phyloP scores from a whole-genome alignment of 768 basidiomycete genomes.

The Boletus rubroflammeus region DNA sequence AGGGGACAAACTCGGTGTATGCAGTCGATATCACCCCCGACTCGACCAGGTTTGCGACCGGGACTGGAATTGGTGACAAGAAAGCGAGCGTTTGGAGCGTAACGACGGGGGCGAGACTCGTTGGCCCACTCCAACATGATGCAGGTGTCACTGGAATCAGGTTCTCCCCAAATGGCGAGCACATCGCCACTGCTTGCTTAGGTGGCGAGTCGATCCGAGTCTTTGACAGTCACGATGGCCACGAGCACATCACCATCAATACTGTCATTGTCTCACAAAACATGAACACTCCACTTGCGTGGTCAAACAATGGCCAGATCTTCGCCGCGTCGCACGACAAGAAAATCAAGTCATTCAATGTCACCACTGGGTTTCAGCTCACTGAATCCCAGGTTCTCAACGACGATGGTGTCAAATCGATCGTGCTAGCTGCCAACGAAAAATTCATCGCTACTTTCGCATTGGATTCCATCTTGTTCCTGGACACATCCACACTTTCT shows the following conservation, averaged over 20 bases:
- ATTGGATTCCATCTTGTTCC: background rate
- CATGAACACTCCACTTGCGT: background rate
- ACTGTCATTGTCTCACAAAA: too few relatives aligned
- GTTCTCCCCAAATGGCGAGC: too few relatives aligned
- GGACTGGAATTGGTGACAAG: background rate
- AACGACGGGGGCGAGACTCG: background rate
- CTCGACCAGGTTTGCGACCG: background rate
- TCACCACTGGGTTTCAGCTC: background rate
- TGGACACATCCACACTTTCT: background rate
- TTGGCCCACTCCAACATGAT: background rate
- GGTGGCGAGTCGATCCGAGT: too few relatives aligned
- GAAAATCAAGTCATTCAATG: background rate
- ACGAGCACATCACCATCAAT: background rate
- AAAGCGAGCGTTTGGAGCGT: background rate
- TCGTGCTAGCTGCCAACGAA: background rate
- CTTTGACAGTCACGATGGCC: background rate
- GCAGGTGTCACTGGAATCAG: background rate
- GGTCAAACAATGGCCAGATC: background rate
- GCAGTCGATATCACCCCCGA: background rate
- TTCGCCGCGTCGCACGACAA: background rate
- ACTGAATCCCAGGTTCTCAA: background rate
- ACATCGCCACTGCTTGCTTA: too few relatives aligned
- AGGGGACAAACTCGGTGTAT: rapidly evolving
- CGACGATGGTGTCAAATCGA: background rate
- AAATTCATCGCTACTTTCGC: background rate